Base-by-base conservation (phyloP, 1,284 basidiomycete species). In the Vanrija sp. region DNA sequence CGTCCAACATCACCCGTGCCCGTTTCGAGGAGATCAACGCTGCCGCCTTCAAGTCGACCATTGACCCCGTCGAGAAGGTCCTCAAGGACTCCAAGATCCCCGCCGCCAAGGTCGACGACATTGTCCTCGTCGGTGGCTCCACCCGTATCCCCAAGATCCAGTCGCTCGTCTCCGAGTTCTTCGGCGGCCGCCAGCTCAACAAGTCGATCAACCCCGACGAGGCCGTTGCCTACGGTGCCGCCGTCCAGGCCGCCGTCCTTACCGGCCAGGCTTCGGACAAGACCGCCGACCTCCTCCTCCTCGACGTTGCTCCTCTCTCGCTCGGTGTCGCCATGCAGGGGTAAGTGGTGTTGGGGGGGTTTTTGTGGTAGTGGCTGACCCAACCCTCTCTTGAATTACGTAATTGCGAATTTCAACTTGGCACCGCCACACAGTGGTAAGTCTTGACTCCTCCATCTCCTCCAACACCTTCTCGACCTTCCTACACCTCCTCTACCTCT, bases 121-220 rank as follows among this genome's bases (percentile, higher is more conserved):
- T 77, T 58, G 54, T 83, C 72, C 89, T 97, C 55, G 93, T 98
- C 62, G 94, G 94, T 80, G 94, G 94, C 78, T 98, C 94, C 14
- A 97, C 94, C 63, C 91, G 94, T 86, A 98, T 98, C 68, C 94
- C 94, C 78, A 96, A 95, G 83, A 91, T 97, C 63, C 94, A 97
- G 76, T 88, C 94, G 72, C 88, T 98, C 72, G 85, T 98, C 74
- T 94, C 91, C 57, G 94, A 98, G 82, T 95, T 92, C 85, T 98
- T 98, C 86, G 92, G 92, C 78, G 93, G 94, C 78, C 91, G 92
- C 82, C 89, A 93, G 82, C 90, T 88, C 72, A 91, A 90, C 84
- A 90, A 90, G 83, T 88, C 74, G 78, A 98, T 98, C 85, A 95
- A 96, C 83, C 91, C 92, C 51, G 92, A 96, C 73, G 91, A 94